Percentiles rank a stretch among this genome's conserved stretches.
Evolutionary conservation across 306 rosid genomes (phyloP).

Genomic region (Cicer cuneatum): DNA sequence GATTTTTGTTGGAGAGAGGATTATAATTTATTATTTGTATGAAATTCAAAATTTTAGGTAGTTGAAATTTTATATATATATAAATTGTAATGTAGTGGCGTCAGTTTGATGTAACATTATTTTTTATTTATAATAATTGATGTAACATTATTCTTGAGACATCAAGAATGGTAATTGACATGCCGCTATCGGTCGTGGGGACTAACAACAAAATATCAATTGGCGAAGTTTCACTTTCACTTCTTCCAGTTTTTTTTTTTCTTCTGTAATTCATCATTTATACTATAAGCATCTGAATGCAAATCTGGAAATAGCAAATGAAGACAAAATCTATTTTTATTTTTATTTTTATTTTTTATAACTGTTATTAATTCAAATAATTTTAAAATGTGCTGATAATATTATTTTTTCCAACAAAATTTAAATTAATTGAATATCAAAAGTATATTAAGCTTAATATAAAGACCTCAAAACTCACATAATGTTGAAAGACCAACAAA

Average conservation of each 20-base stretch:
- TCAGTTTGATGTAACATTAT: conserved; percentile 46
- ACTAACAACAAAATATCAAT: background rate
- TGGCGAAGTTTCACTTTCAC: conserved; percentile 39
- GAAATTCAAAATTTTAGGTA: background rate
- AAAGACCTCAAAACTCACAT: too few relatives aligned
- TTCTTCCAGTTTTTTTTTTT: conserved; percentile 35
- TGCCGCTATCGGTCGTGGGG: conserved; percentile 41
- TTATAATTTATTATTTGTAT: background rate
- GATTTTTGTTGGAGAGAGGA: background rate
- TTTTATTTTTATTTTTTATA: background rate
- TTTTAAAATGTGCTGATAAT: too few relatives aligned
- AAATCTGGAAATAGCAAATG: background rate
- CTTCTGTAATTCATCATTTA: conserved; percentile 1
- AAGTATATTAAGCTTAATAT: too few relatives aligned
- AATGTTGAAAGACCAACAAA: too few relatives aligned
- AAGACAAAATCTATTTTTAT: conserved; percentile 23
- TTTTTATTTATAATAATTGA: conserved; percentile 21
- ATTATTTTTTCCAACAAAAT: too few relatives aligned
- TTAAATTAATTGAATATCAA: too few relatives aligned
- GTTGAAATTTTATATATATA: background rate
- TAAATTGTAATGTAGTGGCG: conserved; percentile 3
- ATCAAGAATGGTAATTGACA: conserved; percentile 39
- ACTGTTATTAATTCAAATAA: too few relatives aligned
- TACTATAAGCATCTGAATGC: conserved; percentile 6
- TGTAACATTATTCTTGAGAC: conserved; percentile 43